phyloP scores from a whole-genome alignment of 306 rosid species.

The Dalbergia cultrata region DNA sequence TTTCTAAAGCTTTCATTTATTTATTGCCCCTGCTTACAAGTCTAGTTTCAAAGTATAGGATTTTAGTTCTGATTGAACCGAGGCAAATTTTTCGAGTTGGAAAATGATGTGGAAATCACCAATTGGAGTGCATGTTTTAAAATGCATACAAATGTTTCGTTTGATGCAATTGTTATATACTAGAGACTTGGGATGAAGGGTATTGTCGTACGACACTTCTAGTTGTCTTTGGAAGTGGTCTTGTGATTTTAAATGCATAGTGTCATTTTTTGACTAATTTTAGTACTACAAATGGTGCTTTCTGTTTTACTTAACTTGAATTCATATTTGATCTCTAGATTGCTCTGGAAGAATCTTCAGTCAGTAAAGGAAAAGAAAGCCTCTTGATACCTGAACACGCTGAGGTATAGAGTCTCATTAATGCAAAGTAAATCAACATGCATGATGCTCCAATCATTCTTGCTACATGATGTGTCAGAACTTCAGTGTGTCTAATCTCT shows the following conservation, averaged over 20 bases:
- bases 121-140: neutral
- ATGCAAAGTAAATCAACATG: constrained; percentile 27
- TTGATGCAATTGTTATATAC: neutral
- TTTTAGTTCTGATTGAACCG: neutral
- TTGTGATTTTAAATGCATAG: neutral
- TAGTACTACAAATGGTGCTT: constrained; percentile 26
- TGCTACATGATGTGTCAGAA: neutral
- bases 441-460: constrained; percentile 10
- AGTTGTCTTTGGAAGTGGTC: constrained; percentile 23
- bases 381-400: constrained; percentile 74
- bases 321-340: constrained; percentile 54
- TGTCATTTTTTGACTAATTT: neutral
- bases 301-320: constrained; percentile 5
- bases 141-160: neutral
- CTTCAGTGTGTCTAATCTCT: neutral
- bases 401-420: constrained; percentile 61
- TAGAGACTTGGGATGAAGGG: constrained; percentile 1
- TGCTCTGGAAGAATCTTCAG: constrained; percentile 63
- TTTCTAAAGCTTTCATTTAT: no score
- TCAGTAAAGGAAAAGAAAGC: constrained; percentile 78
- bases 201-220: constrained; percentile 15
- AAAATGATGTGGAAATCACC: neutral
- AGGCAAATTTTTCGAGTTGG: neutral
- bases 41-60: neutral
- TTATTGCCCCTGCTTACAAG: no score